phyloP scores from a whole-genome alignment of 2,329 filamentous ascomycete genomes.

The Colletotrichum sp. region DNA sequence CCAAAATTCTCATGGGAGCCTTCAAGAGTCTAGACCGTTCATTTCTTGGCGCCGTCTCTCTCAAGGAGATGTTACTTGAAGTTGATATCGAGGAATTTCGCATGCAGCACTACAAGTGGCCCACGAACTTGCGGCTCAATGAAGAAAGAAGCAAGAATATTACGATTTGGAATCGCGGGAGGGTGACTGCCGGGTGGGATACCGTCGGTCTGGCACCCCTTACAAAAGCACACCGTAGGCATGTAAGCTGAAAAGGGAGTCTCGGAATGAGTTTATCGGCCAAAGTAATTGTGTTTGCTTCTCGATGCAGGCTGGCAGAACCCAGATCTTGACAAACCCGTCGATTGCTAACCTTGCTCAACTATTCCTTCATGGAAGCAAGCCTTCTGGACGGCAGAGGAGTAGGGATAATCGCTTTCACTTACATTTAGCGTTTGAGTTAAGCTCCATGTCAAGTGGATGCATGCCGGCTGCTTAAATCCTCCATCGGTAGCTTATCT shows the following conservation, averaged over 20 bases:
- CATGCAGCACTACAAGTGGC: background rate
- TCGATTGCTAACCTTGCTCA: background rate
- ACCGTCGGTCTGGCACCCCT: background rate
- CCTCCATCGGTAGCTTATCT: background rate
- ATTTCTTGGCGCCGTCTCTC: background rate
- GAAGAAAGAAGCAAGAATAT: background rate
- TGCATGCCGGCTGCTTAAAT: background rate
- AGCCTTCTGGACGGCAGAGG: background rate
- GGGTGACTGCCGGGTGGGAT: background rate
- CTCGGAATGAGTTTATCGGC: background rate
- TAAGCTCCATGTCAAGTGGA: background rate
- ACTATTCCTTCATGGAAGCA: background rate
- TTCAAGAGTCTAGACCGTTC: background rate
- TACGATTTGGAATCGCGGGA: background rate
- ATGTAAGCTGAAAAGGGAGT: background rate
- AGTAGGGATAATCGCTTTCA: background rate
- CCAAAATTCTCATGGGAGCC: rapidly evolving
- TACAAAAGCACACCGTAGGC: background rate
- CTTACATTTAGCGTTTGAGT: background rate
- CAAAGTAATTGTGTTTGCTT: background rate
- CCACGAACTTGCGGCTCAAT: background rate
- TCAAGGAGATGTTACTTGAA: rapidly evolving
- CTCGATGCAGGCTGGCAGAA: background rate
- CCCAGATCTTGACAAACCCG: background rate
- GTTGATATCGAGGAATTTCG: background rate